Percentiles rank a stretch among this genome's conserved stretches.
These are phyloP conservation scores for Moelleriella libera DNA, from an alignment of 2,329 filamentous ascomycete genomes.

Conservation along the genomic window DNA sequence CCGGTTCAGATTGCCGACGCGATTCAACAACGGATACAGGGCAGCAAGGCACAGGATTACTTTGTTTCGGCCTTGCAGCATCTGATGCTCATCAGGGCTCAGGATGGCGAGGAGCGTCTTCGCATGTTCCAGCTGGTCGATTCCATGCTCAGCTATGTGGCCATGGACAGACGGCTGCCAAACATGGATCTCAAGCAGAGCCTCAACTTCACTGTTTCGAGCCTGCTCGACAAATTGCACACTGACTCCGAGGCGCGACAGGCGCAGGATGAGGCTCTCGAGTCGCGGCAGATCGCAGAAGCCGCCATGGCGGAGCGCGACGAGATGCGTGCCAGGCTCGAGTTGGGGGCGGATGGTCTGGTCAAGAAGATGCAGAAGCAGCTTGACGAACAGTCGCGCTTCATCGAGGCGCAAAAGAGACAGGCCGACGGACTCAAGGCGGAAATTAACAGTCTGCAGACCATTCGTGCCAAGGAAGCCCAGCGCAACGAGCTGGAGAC, in stretches of 20 bases:
- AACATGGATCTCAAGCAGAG: conserved; percentile 98
- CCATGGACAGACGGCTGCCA: conserved; percentile 89
- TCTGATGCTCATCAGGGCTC: conserved; percentile 80
- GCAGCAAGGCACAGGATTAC: conserved; percentile 82
- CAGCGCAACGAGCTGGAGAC: conserved; percentile 95
- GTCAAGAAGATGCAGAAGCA: conserved; percentile 89
- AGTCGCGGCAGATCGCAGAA: conserved; percentile 85
- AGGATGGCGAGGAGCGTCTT: conserved; percentile 79
- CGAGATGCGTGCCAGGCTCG: conserved; percentile 79
- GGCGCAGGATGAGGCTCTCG: conserved; percentile 79
- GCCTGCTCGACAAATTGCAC: conserved; percentile 84
- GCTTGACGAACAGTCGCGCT: conserved; percentile 78
- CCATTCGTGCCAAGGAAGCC: conserved; percentile 74
- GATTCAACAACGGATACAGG: conserved; percentile 72
- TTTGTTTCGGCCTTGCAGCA: conserved; percentile 94
- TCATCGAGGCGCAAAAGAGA: conserved; percentile 78
- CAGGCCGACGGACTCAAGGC: conserved; percentile 82
- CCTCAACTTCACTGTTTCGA: conserved; percentile 94
- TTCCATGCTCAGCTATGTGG: conserved; percentile 97
- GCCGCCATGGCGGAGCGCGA: conserved; percentile 92
- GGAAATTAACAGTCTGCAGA: conserved; percentile 76
- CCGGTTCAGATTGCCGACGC: conserved; percentile 88
- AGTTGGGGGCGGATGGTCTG: conserved; percentile 82
- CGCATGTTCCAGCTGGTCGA: conserved; percentile 97
- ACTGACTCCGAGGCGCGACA: conserved; percentile 91